Evolutionary conservation across 768 basidiomycete species (phyloP), one percentile per base, ranked within the genome.

Genomic region (Leccinum ochraceum): DNA sequence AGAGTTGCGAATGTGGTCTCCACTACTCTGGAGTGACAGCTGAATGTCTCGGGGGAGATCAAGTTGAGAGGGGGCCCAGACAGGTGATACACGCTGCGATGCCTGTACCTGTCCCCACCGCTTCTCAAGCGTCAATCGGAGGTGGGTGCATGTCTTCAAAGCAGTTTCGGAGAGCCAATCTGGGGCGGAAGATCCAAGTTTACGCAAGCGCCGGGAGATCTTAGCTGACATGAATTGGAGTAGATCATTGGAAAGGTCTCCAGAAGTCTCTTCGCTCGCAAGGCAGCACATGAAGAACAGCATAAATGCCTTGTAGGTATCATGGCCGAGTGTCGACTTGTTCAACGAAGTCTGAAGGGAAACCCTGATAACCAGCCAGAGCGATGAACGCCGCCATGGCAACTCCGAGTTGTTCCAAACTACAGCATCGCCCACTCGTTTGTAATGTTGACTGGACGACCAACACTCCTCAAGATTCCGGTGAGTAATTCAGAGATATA

Each of bases 281-380:
- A 72, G 26, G n/a, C 26, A 6, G 7, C 63, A 32, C 59, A 70
- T 59, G 58, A 73, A 67, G 52, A 68, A 75, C 0, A 71, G 24
- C 53, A 74, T 71, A 60, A 76, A 76, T 2, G 50, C 37, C 34
- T 76, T 76, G 66, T 76, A 76, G 8, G 67, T 54, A 10, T 37
- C 36, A 17, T 32, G 20, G 6, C 63, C 66, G 10, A 58, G 20
- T n/a, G n/a, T 52, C 34, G 65, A 63, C 52, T 60, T 60, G 30
- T 55, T 55, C 32, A 76, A 66, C 0, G 76, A 72, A 0, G 73
- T 78, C 64, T 81, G 80, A 28, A 81, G 59, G 1, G 75, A 73
- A 1, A 83, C 78, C 8, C 81, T 78, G 44, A 81, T 66, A 22
- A 81, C 64, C 9, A 82, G 76, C 81, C 82, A 84, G 10, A 81